A percentile compares a stretch with the other conserved stretches of the same genome.
phyloP scores from a whole-genome alignment of 495 filamentous ascomycete species.

The Alectoria sarmentosa region DNA sequence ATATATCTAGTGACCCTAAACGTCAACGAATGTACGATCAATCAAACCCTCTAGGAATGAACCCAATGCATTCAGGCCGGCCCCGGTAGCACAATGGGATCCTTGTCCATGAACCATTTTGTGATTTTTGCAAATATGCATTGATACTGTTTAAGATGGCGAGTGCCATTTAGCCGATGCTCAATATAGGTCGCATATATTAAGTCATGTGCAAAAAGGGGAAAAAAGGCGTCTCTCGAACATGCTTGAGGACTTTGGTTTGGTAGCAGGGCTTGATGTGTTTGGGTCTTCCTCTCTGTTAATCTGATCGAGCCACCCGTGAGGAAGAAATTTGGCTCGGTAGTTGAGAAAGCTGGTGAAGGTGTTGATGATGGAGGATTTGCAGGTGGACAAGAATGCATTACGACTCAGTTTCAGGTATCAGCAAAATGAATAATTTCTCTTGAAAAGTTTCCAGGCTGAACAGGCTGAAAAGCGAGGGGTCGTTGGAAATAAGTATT shows the following conservation, averaged over 20 bases:
- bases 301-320: neutral
- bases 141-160: neutral
- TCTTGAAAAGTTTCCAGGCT: neutral
- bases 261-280: slow-evolving; percentile 7
- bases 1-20: slow-evolving; percentile 47
- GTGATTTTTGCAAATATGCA: neutral
- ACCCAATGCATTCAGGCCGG: slow-evolving; percentile 33
- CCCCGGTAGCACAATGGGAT: slow-evolving; percentile 18
- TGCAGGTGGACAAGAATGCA: slow-evolving; percentile 2
- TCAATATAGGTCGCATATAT: slow-evolving; percentile 9
- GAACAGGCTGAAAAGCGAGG: neutral
- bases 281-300: neutral
- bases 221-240: neutral
- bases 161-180: neutral
- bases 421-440: neutral
- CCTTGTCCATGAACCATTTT: neutral
- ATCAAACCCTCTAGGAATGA: slow-evolving; percentile 39
- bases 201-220: neutral
- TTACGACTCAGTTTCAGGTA: slow-evolving; percentile 3
- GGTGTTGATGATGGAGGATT: neutral
- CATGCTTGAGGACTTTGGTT: neutral
- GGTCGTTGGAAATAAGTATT: slow-evolving; percentile 9
- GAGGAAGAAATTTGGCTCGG: neutral
- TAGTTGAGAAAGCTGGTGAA: neutral
- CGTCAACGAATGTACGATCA: slow-evolving; percentile 59